A percentile compares a stretch with the other conserved stretches of the same genome.
Evolutionary conservation across 768 basidiomycete species (phyloP).

Genomic region (Pleurotus cornucopiae): DNA sequence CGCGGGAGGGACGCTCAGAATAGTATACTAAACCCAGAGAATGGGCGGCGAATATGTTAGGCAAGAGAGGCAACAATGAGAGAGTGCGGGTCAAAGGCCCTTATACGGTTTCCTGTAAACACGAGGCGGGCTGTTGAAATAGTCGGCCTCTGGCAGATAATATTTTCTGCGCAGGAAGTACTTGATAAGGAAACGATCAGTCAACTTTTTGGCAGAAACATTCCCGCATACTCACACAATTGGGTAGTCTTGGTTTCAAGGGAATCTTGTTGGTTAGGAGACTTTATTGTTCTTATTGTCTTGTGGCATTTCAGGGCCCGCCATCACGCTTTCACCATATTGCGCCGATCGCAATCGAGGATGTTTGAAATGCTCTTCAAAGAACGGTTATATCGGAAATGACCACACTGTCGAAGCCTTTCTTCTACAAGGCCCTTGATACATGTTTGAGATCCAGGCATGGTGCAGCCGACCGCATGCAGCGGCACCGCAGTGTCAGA

Average conservation of each 20-base stretch:
- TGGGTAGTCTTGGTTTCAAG: constrained; percentile 7
- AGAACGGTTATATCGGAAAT: constrained; percentile 3
- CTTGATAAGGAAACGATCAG: not conserved
- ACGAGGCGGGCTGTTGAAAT: constrained; percentile 4
- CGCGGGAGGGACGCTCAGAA: constrained; percentile 20
- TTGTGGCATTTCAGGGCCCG: constrained; percentile 15
- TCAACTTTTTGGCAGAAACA: not conserved
- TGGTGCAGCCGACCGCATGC: too few relatives aligned
- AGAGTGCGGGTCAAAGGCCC: constrained; percentile 6
- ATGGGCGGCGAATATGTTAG: constrained; percentile 16
- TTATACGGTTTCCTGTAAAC: constrained; percentile 4
- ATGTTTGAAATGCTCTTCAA: not conserved
- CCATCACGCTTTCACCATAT: constrained; percentile 15
- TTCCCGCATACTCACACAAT: not conserved
- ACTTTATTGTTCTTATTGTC: constrained; percentile 46
- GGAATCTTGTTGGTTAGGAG: not conserved
- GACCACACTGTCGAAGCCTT: not conserved
- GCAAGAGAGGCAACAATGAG: constrained; percentile 11
- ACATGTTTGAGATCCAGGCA: not conserved
- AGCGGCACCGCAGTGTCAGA: too few relatives aligned
- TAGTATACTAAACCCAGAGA: constrained; percentile 26
- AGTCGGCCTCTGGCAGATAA: not conserved
- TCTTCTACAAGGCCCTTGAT: not conserved
- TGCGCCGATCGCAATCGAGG: not conserved
- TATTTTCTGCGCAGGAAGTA: not conserved